Evolutionary conservation across 768 basidiomycete genomes (phyloP), one percentile per base, ranked within the genome.

Genomic region (Steccherinum ochraceum): DNA sequence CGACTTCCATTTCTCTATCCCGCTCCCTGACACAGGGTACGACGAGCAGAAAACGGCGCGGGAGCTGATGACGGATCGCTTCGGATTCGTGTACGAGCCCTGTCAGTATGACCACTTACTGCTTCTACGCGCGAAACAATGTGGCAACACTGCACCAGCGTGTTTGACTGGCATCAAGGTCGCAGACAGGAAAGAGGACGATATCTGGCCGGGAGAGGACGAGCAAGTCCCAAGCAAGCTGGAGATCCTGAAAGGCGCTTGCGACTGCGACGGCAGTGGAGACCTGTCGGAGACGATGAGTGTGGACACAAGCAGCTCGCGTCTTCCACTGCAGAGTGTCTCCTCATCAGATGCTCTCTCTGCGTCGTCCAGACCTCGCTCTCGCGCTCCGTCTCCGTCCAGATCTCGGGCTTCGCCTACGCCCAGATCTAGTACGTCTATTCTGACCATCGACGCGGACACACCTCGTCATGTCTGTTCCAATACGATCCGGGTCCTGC

Each of bases 61-160:
- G 46, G 72, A 79, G 45, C 80, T 80, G 2, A 69, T 93, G 51
- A 91, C 90, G 18, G 93, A 94, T 54, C 82, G 90, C 4, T 94
- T 85, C 59, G 93, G 93, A 0, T 94, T 94, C 70, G 84, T 93
- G 66, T 93, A 93, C 52, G 90, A 93, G 56, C 78, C 92, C 1
- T 80, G 83, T 2, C 77, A 82, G 58, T 90, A 92, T 58, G 92
- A 94, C 58, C 75, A 88, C 23, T 72, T 91, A 21, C 69, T 95
- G 12, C 75, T 94, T 23, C 65, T 86, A 7, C 75, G 87, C 24
- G 88, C 86, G 16, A 79, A 75, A 59, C 83, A 83, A 50, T 89
- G 86, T 52, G 73, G 78, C 44, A 86, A 78, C 57, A 79, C 84
- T 0, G 90, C 90, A 0, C 89, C 91, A 3, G 89, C 89, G 5